Percentiles rank a stretch among this genome's conserved stretches.
Conservation (phyloP, 1,284 basidiomycete species). For the Athelia sp. region DNA sequence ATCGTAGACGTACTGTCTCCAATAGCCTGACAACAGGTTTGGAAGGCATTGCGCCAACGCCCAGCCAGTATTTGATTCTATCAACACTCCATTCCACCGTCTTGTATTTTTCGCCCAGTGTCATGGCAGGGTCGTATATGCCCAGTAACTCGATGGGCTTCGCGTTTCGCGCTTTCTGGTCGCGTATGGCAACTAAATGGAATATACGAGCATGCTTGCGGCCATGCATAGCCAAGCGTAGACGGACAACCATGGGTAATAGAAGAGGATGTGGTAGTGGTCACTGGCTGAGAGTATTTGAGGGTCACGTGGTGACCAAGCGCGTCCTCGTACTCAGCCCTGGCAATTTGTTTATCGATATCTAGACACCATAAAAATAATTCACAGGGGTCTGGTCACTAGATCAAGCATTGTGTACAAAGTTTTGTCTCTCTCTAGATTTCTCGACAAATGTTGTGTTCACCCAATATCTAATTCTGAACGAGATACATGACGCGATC, state of each 20-base stretch:
- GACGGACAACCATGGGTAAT: constrained; percentile 69
- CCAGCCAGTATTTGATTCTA: constrained; percentile 88
- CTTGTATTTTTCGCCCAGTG: constrained; percentile 52
- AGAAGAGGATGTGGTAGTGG: background rate
- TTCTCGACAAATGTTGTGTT: too few species aligned
- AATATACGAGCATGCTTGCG: constrained; percentile 75
- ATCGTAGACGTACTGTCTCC: constrained; percentile 62
- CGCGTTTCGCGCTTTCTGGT: constrained; percentile 75
- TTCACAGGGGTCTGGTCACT: too few species aligned
- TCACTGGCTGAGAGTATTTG: constrained; percentile 1
- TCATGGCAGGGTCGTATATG: constrained; percentile 74
- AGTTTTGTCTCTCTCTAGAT: too few species aligned
- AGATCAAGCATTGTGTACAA: too few species aligned
- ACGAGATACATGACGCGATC: background rate
- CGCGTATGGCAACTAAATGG: constrained; percentile 85
- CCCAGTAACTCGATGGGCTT: constrained; percentile 89
- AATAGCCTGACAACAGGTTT: constrained; percentile 75
- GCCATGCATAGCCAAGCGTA: constrained; percentile 87
- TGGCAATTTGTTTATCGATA: too few species aligned
- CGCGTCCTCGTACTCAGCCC: background rate
- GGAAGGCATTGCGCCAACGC: constrained; percentile 80
- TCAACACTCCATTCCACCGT: constrained; percentile 87
- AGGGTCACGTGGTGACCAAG: background rate
- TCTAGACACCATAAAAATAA: too few species aligned
- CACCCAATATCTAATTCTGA: background rate